phyloP scores from a whole-genome alignment of 805 yeast genomes.

The Cyberlindnera xishuangbannaensis region DNA sequence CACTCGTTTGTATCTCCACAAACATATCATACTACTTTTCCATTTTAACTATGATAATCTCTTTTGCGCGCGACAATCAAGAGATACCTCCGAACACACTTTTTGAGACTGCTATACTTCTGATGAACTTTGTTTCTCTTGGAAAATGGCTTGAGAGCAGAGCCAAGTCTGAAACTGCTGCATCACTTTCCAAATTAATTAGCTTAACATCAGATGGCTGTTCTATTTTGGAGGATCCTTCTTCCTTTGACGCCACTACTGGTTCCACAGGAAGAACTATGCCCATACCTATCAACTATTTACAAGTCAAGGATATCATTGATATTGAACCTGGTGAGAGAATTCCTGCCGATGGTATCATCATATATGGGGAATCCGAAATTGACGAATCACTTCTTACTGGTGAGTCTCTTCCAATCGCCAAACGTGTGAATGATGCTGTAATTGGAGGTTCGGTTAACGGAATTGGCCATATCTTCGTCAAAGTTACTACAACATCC shows the following conservation, averaged over 20 bases:
- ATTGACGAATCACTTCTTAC: conserved; percentile 87
- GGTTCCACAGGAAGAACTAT: conserved; percentile 29
- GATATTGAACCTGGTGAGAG: conserved; percentile 80
- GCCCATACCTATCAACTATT: conserved; percentile 62
- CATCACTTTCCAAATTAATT: conserved; percentile 76
- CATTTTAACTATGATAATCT: conserved; percentile 48
- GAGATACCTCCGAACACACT: conserved; percentile 56
- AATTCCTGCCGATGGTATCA: conserved; percentile 87
- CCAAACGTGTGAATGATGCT: conserved; percentile 50
- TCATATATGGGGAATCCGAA: conserved; percentile 73
- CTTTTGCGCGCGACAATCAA: conserved; percentile 36
- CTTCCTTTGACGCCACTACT: conserved; percentile 16
- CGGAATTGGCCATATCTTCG: conserved; percentile 64
- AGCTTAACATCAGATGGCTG: conserved; percentile 79
- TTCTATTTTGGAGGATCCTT: conserved; percentile 45
- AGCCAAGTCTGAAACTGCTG: conserved; percentile 91
- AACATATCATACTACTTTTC: conserved; percentile 75
- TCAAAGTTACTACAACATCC: conserved; percentile 68
- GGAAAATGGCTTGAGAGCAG: conserved; percentile 90
- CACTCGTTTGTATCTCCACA: conserved; percentile 79
- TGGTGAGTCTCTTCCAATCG: conserved; percentile 81
- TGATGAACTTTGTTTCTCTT: conserved; percentile 73
- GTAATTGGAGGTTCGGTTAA: conserved; percentile 92
- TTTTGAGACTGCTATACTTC: conserved; percentile 85
- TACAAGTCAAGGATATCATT: conserved; percentile 74